Percentiles rank a stretch among this genome's conserved stretches.
These are phyloP conservation scores for Aspergillus intermedius DNA, from an alignment of 2,329 filamentous ascomycete genomes.

Conservation along the genomic window DNA sequence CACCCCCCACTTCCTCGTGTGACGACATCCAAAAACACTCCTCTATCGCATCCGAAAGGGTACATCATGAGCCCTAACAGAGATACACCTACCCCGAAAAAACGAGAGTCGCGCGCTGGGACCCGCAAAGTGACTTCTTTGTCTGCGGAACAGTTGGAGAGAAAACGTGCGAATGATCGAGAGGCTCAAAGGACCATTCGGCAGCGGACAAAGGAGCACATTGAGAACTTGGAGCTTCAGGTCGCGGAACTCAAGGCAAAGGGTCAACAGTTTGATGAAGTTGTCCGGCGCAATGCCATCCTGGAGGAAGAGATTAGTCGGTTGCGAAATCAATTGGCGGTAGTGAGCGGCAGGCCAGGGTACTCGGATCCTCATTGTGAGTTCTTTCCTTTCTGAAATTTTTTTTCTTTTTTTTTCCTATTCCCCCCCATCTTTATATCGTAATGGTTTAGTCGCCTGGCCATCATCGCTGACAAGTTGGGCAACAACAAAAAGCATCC, in stretches of 20 bases:
- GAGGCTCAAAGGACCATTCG: slow-evolving; percentile 56
- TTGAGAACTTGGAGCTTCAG: slow-evolving; percentile 50
- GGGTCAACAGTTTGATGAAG: slow-evolving; percentile 45
- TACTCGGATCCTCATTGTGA: slow-evolving; percentile 14
- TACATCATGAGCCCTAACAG: slow-evolving; percentile 20
- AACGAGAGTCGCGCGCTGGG: slow-evolving; percentile 46
- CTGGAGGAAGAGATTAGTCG: slow-evolving; percentile 51
- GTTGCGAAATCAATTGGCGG: slow-evolving; percentile 43
- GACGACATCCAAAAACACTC: not conserved
- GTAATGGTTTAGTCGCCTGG: slow-evolving; percentile 5
- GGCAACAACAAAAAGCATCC: slow-evolving; percentile 11
- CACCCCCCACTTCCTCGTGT: not conserved
- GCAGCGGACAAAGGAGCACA: slow-evolving; percentile 54
- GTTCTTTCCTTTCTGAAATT: not conserved
- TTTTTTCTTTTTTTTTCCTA: not conserved
- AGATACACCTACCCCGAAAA: slow-evolving; percentile 18
- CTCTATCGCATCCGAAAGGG: not conserved
- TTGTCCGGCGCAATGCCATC: slow-evolving; percentile 49
- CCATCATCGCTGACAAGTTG: not conserved
- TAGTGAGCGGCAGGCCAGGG: slow-evolving; percentile 16
- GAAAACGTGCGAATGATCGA: slow-evolving; percentile 55
- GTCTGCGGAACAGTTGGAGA: slow-evolving; percentile 52
- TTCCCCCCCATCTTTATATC: not conserved
- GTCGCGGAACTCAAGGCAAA: slow-evolving; percentile 47
- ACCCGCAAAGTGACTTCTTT: slow-evolving; percentile 53